Evolutionary conservation across 768 basidiomycete species (phyloP).

Genomic region (Auriscalpium vulgare): DNA sequence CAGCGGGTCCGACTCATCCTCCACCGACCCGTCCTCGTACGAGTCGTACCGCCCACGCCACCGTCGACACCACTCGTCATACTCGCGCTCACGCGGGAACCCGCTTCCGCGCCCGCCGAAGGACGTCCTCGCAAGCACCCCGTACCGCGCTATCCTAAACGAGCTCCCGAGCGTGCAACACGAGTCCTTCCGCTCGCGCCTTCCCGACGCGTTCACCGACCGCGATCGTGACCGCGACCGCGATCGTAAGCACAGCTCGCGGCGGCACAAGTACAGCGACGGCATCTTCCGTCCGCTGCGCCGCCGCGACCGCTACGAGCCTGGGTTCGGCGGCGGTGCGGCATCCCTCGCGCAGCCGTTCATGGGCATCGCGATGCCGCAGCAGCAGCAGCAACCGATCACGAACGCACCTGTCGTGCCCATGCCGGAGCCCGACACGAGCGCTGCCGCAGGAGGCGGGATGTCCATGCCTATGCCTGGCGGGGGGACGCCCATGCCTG

Average conservation of each 20-base stretch:
- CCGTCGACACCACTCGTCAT: constrained; percentile 8
- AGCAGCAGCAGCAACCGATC: neutral
- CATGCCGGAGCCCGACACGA: constrained; percentile 3
- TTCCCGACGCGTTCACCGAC: neutral
- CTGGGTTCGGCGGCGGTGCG: neutral
- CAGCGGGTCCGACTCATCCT: neutral
- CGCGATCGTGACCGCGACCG: neutral
- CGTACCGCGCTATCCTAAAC: constrained; percentile 44
- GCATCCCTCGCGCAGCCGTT: neutral
- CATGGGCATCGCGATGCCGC: neutral
- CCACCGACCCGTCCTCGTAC: constrained; percentile 1
- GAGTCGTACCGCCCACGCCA: constrained; percentile 2
- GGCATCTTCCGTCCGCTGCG: constrained; percentile 1
- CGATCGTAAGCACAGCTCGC: constrained; percentile 1
- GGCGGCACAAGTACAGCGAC: neutral
- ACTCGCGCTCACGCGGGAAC: constrained; percentile 25
- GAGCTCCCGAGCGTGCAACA: constrained; percentile 33
- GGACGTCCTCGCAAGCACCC: constrained; percentile 50
- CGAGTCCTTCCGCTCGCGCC: neutral
- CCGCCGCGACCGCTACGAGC: neutral
- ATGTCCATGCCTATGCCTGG: neutral
- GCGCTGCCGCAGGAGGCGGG: neutral
- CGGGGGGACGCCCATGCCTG: neutral
- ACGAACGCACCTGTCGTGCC: neutral
- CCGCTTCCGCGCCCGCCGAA: constrained; percentile 58